These are phyloP conservation scores for Jamesozyma hellenica DNA, from an alignment of 805 yeast genomes.

Conservation along the genomic window DNA sequence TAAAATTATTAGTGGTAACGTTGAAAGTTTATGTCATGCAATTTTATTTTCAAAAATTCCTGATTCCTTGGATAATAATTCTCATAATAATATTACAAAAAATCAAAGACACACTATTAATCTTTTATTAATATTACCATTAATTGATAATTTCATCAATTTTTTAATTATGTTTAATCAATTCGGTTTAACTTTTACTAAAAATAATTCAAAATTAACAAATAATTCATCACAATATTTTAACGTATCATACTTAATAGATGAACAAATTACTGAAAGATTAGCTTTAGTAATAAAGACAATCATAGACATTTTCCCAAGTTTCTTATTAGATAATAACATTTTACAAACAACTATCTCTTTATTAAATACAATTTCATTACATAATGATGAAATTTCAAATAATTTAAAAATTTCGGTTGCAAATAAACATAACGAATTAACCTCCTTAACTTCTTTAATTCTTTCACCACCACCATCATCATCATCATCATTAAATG, in stretches of 20 bases:
- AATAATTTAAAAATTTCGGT: conserved; percentile 44
- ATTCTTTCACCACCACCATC: conserved; percentile 7
- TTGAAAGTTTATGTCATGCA: conserved; percentile 71
- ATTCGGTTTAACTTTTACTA: conserved; percentile 30
- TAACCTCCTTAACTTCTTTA: conserved; percentile 31
- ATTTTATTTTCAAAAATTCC: conserved; percentile 36
- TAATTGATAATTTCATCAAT: conserved; percentile 39
- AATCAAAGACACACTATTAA: conserved; percentile 20
- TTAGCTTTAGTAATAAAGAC: conserved; percentile 45
- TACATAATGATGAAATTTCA: conserved; percentile 43
- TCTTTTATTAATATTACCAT: conserved; percentile 44
- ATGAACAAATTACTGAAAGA: conserved; percentile 39
- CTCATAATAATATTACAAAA: not conserved
- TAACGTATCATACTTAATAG: conserved; percentile 27
- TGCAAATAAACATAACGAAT: conserved; percentile 38
- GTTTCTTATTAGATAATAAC: conserved; percentile 56
- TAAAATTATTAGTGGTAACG: conserved; percentile 42
- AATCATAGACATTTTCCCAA: conserved; percentile 50
- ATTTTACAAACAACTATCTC: conserved; percentile 49
- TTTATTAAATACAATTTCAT: conserved; percentile 38
- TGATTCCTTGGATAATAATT: not conserved
- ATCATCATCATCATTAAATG: conserved; percentile 2
- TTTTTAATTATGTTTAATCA: conserved; percentile 38
- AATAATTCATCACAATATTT: conserved; percentile 14
- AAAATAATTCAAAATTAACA: conserved; percentile 18